Evolutionary conservation across 257 asterid species (phyloP).

Genomic region (Ocimum tenuiflorum): DNA sequence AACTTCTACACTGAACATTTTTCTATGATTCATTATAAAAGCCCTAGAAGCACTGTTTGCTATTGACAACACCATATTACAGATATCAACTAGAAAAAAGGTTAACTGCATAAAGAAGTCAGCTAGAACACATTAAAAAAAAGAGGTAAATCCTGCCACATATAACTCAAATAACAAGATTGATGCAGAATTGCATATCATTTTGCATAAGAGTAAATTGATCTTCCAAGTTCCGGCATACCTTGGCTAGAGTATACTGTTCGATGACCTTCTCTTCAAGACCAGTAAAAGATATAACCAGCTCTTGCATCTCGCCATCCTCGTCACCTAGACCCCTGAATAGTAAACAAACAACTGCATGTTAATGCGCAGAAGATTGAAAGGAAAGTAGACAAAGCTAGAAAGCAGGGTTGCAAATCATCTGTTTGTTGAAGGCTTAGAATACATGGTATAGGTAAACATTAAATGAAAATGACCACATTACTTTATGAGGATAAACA

Average conservation of each 20-base stretch:
- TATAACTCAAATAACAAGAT: slow-evolving; percentile 4
- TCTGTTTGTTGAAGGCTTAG: not conserved
- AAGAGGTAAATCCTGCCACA: not conserved
- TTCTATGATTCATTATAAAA: not conserved
- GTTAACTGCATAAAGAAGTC: not conserved
- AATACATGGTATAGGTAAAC: not conserved
- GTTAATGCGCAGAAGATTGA: slow-evolving; percentile 17
- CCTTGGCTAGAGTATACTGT: slow-evolving; percentile 92
- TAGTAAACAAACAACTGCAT: slow-evolving; percentile 22
- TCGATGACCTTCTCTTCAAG: slow-evolving; percentile 90
- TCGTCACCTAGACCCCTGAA: slow-evolving; percentile 67
- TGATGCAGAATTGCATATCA: not conserved
- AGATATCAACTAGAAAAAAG: slow-evolving; percentile 1
- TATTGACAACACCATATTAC: not conserved
- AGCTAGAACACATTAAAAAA: not conserved
- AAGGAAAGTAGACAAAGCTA: slow-evolving; percentile 5
- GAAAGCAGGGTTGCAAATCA: not conserved
- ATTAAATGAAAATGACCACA: not conserved
- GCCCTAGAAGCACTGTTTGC: not conserved
- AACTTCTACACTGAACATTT: not conserved
- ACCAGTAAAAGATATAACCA: slow-evolving; percentile 60
- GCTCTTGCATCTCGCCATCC: slow-evolving; percentile 70
- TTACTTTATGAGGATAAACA: not conserved
- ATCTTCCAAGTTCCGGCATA: slow-evolving; percentile 29
- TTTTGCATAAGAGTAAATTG: slow-evolving; percentile 6